phyloP scores from a whole-genome alignment of 2,329 filamentous ascomycete genomes.

The Penicillium olsonii region DNA sequence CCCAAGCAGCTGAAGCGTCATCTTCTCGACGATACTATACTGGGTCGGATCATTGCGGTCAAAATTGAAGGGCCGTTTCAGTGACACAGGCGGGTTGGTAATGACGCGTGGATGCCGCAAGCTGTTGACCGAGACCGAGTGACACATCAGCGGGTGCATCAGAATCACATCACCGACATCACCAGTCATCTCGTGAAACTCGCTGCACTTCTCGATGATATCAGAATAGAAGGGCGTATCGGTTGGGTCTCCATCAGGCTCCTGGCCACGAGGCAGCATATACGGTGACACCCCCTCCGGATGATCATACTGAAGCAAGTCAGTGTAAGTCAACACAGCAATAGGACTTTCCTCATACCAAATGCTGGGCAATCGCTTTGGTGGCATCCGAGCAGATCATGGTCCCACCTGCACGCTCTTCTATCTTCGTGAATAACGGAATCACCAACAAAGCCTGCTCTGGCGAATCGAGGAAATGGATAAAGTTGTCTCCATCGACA shows the following conservation, averaged over 20 bases:
- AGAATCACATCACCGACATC: conserved; percentile 56
- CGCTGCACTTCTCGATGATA: conserved; percentile 40
- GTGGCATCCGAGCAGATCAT: conserved; percentile 64
- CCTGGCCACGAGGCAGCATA: conserved; percentile 60
- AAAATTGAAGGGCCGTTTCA: conserved; percentile 55
- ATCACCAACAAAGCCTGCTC: conserved; percentile 71
- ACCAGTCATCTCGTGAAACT: conserved; percentile 56
- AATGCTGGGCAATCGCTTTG: conserved; percentile 56
- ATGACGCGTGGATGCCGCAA: conserved; percentile 53
- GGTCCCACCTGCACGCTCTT: conserved; percentile 63
- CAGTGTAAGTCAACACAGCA: neutral
- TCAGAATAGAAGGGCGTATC: conserved; percentile 39
- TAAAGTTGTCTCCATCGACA: conserved; percentile 71
- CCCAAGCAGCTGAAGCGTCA: conserved; percentile 53
- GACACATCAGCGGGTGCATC: conserved; percentile 58
- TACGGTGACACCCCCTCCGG: conserved; percentile 67
- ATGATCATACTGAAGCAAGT: conserved; percentile 50
- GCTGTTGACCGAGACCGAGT: conserved; percentile 54
- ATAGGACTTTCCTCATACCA: conserved; percentile 38
- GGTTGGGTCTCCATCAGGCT: conserved; percentile 11
- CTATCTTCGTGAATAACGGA: conserved; percentile 66
- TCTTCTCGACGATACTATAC: conserved; percentile 56
- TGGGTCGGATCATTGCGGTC: conserved; percentile 46
- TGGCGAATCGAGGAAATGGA: conserved; percentile 69
- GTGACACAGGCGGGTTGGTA: conserved; percentile 56